These are phyloP conservation scores for Salix udensis DNA, from an alignment of 345 rosid genomes.

Conservation along the genomic window DNA sequence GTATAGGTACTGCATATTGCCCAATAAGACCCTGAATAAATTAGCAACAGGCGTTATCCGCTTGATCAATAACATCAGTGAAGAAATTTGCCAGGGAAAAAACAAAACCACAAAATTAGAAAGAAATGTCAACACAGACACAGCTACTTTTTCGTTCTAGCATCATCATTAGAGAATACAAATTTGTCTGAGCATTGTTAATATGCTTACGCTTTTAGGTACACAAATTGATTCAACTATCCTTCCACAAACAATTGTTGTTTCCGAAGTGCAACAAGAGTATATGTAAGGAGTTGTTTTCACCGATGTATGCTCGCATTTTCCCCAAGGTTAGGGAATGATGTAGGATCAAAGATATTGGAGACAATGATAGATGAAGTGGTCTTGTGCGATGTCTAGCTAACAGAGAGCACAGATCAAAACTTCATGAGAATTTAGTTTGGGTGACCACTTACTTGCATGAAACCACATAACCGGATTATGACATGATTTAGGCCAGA, in stretches of 20 bases:
- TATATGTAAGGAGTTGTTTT: too few species aligned
- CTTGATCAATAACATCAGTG: background rate
- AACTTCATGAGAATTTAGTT: background rate
- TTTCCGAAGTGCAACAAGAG: too few species aligned
- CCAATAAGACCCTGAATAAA: constrained; percentile 74
- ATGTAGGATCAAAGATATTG: background rate
- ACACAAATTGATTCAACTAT: too few species aligned
- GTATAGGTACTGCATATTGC: constrained; percentile 93
- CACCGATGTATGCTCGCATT: too few species aligned
- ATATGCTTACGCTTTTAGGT: too few species aligned
- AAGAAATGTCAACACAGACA: background rate
- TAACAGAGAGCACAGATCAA: background rate
- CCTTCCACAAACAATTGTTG: too few species aligned
- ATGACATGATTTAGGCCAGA: constrained; percentile 63
- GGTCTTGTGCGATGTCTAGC: background rate
- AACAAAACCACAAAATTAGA: background rate
- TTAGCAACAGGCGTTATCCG: background rate
- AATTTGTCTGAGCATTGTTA: too few species aligned
- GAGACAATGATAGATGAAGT: background rate
- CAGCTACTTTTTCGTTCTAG: too few species aligned
- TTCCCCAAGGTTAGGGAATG: background rate
- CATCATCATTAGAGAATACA: too few species aligned
- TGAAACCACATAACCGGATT: constrained; percentile 85
- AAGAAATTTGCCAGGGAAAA: background rate
- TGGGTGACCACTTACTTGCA: constrained; percentile 59